A percentile compares a stretch with the other conserved stretches of the same genome.
Conservation (phyloP, 495 filamentous ascomycete species). For the Viridothelium virens region DNA sequence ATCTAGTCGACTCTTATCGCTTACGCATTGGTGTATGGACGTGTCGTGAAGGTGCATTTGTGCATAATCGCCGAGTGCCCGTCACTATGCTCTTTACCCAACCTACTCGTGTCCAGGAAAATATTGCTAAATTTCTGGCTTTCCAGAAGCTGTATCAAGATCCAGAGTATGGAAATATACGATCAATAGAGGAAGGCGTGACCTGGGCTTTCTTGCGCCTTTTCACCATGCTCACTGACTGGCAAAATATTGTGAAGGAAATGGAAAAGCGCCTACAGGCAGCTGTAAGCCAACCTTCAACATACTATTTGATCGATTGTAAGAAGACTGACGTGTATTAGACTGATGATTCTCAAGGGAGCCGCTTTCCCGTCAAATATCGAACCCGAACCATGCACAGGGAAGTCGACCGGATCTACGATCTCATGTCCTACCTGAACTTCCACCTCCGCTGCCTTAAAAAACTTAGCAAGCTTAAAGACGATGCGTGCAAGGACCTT, state of each 20-base stretch:
- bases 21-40: conserved; percentile 25
- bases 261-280: conserved; percentile 21
- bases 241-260: conserved; percentile 26
- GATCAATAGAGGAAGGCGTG: conserved; percentile 23
- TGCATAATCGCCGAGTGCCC: conserved; percentile 16
- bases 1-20: conserved; percentile 18
- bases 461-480: conserved; percentile 26
- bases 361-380: conserved; percentile 19
- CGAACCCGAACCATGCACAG: conserved; percentile 22
- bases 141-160: conserved; percentile 22
- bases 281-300: conserved; percentile 16
- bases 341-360: background rate
- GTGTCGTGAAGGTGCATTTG: conserved; percentile 20
- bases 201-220: conserved; percentile 26
- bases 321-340: background rate
- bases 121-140: conserved; percentile 22
- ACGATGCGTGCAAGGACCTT: background rate
- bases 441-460: conserved; percentile 22
- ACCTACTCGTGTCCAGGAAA: conserved; percentile 19
- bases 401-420: conserved; percentile 26
- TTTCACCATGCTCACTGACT: conserved; percentile 25
- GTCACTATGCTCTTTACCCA: conserved; percentile 27
- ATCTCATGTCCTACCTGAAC: conserved; percentile 23
- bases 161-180: conserved; percentile 17
- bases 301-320: too few species aligned